Evolutionary conservation across 78 protist species (phyloP), one percentile per base, ranked within the genome.

Genomic region (Pigoraptor vietnamica): DNA sequence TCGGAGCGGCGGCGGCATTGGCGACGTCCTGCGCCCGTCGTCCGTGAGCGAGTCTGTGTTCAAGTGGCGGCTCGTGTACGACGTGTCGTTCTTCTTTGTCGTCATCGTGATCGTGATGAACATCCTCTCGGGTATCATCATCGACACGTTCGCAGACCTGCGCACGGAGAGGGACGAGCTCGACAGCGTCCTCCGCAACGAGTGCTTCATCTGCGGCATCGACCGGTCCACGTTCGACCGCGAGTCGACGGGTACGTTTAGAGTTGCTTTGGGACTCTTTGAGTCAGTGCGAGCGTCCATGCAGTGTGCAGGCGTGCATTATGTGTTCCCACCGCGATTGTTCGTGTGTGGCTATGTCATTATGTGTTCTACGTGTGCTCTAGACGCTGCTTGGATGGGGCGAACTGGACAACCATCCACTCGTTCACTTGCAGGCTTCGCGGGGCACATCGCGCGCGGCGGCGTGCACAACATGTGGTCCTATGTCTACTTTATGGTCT

Each of bases 71-170:
- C 56, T 93, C 33, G 14, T 91, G 55, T 93, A 89, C 37, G 95
- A 93, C 87, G 25, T 93, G 35, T 1, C 81, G 33, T 96, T 93
- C 91, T 94, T 83, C 95, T 92, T 94, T 37, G 29, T 94, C 37
- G 90, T 96, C 36, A 92, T 92, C 37, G 89, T 93, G 38, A 90
- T 96, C 81, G 38, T 92, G 37, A 90, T 96, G 89, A 94, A 95
- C 93, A 93, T 96, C 86, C 55, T 96, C 88, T 90, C 93, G 67
- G 96, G 96, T 56, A 87, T 94, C 81, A 96, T 96, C 88, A 92
- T 96, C 92, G 97, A 96, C 91, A 94, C 97, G 29, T 96, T 96
- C 33, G 96, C 96, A 2, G 95, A 94, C 82, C 91, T 96, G 90
- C 93, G 97, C 19, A 39, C 89, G 83, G 94, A 94, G 91, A 92